Base-by-base conservation (phyloP, 345 rosid species). In the Balakata baccata region DNA sequence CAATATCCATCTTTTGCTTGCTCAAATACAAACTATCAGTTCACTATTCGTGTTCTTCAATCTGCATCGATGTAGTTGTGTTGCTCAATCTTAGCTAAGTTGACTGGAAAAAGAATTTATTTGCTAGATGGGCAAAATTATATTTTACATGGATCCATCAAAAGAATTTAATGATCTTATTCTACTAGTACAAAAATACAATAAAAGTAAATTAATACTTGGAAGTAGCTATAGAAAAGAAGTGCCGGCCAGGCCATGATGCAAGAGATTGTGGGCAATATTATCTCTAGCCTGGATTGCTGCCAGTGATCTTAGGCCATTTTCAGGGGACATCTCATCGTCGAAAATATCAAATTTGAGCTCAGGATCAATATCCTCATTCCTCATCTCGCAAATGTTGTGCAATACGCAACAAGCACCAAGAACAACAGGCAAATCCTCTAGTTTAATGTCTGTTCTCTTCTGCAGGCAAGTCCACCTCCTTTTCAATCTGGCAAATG, bases 351-450 rank as follows among this genome's bases (percentile, higher is more conserved):
- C 89, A 60, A 84, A 86, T 62, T 73, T 76, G 4, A 74, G 70
- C 69, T 74, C 90, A 38, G 86, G 85, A 6, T 71, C 81, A 74
- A 89, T 73, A 74, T 50, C 86, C 76, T 92, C 96, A 2, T 82
- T 86, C 76, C 85, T 84, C 88, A 86, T 82, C 89, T 92, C 96
- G 57, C 97, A 92, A 0, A 92, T 87, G 39, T 92, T 92, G 29
- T 92, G 97, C 66, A 92, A 18, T 50, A 92, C 91, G 72, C 97
- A 92, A 37, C 97, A 92, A 59, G 97, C 97, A 4, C 97, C 96
- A 0, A 92, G 86, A 46, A 92, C 93, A 39, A 81, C 89, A 0
- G 97, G 97, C 79, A 92, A 77, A 69, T 92, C 97, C 72, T 87
- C 89, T 0, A 90, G 85, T 81, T 92, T 92, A 59, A 87, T 88